phyloP scores from a whole-genome alignment of 2,329 filamentous ascomycete genomes.

The Apiospora saccharicola region DNA sequence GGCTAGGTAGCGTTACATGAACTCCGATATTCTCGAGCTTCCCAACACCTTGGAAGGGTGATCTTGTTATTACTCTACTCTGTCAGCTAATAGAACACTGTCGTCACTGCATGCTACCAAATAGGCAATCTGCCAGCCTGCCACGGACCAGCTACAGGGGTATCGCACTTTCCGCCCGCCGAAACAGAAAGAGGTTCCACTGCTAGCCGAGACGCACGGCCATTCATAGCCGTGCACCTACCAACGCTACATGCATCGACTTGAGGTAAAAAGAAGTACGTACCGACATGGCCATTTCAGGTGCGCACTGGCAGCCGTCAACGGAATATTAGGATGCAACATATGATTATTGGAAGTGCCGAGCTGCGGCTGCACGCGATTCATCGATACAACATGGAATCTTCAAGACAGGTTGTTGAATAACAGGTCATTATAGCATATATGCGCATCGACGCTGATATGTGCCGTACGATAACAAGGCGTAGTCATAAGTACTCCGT shows the following conservation, averaged over 20 bases:
- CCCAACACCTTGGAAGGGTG: background rate
- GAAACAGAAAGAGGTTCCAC: background rate
- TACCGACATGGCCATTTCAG: background rate
- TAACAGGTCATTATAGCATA: background rate
- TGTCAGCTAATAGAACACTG: background rate
- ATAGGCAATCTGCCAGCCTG: conserved; percentile 11
- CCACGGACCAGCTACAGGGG: background rate
- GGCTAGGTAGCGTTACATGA: background rate
- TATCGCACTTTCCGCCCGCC: conserved; percentile 1
- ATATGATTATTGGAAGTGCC: background rate
- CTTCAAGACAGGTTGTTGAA: background rate
- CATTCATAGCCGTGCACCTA: conserved; percentile 1
- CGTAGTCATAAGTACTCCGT: background rate
- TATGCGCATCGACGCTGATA: background rate
- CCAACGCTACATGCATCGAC: background rate
- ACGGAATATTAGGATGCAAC: background rate
- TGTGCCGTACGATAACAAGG: background rate
- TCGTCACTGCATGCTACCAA: background rate
- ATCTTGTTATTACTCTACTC: background rate
- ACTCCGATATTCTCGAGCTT: background rate
- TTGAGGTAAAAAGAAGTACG: no score
- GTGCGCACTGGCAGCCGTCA: background rate
- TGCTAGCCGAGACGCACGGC: conserved; percentile 17
- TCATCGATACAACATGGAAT: background rate
- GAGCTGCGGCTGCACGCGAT: background rate